These are phyloP conservation scores for Lentinula boryana DNA, from an alignment of 768 basidiomycete species.

Conservation along the genomic window DNA sequence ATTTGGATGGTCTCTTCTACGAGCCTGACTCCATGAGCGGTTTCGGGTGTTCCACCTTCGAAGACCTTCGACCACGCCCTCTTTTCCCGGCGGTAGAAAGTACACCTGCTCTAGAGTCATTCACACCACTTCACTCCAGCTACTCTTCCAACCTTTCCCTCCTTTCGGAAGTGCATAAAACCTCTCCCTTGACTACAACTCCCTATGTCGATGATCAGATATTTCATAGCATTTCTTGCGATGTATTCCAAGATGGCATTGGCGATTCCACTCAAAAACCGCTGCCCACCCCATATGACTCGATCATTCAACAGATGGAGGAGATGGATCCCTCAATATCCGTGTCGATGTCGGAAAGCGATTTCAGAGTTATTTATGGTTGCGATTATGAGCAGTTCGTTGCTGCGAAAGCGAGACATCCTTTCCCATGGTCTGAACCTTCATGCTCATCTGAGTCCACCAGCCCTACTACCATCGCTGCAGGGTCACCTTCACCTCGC, in stretches of 20 bases:
- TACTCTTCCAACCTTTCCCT: background rate
- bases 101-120: background rate
- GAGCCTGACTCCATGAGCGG: background rate
- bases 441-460: background rate
- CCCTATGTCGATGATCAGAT: background rate
- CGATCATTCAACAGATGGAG: background rate
- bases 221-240: background rate
- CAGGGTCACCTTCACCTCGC: background rate
- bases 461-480: background rate
- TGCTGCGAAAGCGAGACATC: background rate
- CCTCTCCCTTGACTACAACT: background rate
- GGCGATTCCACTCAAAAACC: background rate
- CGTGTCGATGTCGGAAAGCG: background rate
- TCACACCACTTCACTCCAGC: background rate
- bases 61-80: background rate
- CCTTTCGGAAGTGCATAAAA: background rate
- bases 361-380: background rate
- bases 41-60: background rate
- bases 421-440: background rate
- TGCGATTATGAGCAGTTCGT: background rate
- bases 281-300: background rate
- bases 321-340: background rate
- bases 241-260: background rate
- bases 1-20: background rate
- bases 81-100: background rate